phyloP scores from a whole-genome alignment of 2,329 filamentous ascomycete genomes.

The Talaromyces atroroseus region DNA sequence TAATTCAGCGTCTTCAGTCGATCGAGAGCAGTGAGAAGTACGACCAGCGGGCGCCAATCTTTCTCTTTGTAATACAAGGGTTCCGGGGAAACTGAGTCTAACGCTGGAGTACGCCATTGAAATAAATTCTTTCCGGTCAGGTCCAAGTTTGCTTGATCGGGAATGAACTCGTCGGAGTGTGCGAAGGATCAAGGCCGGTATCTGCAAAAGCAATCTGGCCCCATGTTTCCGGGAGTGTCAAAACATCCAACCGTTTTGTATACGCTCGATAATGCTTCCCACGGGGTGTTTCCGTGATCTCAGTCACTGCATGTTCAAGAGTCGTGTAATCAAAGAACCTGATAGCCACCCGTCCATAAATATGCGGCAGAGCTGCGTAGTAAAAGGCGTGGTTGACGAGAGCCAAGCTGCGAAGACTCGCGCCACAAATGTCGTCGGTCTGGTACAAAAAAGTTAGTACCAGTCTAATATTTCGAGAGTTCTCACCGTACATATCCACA shows the following conservation, averaged over 20 bases:
- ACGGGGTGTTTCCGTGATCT: background rate
- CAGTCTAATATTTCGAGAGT: background rate
- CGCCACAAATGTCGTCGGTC: background rate
- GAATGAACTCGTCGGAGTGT: background rate
- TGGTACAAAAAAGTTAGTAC: background rate
- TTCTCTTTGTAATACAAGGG: slow-evolving; percentile 1
- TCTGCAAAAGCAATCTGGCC: background rate
- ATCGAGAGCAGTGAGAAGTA: background rate
- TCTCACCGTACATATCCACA: background rate
- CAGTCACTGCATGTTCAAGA: background rate
- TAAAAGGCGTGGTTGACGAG: slow-evolving; percentile 1
- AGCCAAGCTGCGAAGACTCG: background rate
- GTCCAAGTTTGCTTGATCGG: background rate
- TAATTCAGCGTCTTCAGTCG: background rate
- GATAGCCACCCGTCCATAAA: background rate
- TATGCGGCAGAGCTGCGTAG: background rate
- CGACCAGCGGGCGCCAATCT: background rate
- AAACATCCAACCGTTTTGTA: background rate
- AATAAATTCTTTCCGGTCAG: background rate
- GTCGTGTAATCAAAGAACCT: background rate
- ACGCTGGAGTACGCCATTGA: background rate
- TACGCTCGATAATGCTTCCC: background rate
- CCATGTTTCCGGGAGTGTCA: background rate
- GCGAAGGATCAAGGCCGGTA: background rate
- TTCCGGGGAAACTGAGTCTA: background rate